Evolutionary conservation across 352 stramenopile genomes (phyloP).

Genomic region (Phytophthora pluvialis): DNA sequence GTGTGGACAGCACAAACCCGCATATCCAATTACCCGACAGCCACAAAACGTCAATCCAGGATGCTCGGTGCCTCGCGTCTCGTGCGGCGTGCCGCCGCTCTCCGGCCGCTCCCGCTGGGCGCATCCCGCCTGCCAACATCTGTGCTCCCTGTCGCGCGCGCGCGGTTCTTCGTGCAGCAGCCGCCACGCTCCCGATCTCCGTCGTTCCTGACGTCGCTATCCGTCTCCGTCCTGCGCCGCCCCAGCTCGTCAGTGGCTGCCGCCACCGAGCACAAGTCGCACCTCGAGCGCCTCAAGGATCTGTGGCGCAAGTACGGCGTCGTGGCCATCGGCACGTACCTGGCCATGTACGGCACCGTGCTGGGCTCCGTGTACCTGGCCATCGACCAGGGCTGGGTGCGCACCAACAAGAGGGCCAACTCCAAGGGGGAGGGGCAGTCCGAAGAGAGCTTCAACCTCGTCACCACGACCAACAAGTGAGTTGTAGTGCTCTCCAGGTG

Average conservation of each 20-base stretch:
- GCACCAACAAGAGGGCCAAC: slow-evolving; percentile 47
- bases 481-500: slow-evolving; percentile 13
- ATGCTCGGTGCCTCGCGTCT: slow-evolving; percentile 32
- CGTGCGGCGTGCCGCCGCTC: neutral
- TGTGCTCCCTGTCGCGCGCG: neutral
- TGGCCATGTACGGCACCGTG: slow-evolving; percentile 79
- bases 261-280: slow-evolving; percentile 32
- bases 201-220: slow-evolving; percentile 9
- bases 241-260: slow-evolving; percentile 30
- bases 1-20: too few species aligned
- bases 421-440: slow-evolving; percentile 27
- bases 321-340: slow-evolving; percentile 85
- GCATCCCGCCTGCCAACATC: neutral
- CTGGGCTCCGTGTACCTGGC: slow-evolving; percentile 83
- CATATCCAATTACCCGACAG: too few species aligned
- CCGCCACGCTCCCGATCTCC: slow-evolving; percentile 15
- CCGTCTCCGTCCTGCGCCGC: slow-evolving; percentile 9
- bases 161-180: slow-evolving; percentile 25
- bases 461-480: slow-evolving; percentile 85
- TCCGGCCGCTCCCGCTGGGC: neutral
- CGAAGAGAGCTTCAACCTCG: slow-evolving; percentile 72
- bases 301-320: slow-evolving; percentile 87
- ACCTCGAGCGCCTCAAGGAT: slow-evolving; percentile 71
- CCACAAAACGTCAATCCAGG: slow-evolving; percentile 16
- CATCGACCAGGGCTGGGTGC: slow-evolving; percentile 83